Percentiles rank a stretch among this genome's conserved stretches.
These are phyloP conservation scores for Tephrocybe sp. DNA, from an alignment of 768 basidiomycete genomes.

Conservation along the genomic window DNA sequence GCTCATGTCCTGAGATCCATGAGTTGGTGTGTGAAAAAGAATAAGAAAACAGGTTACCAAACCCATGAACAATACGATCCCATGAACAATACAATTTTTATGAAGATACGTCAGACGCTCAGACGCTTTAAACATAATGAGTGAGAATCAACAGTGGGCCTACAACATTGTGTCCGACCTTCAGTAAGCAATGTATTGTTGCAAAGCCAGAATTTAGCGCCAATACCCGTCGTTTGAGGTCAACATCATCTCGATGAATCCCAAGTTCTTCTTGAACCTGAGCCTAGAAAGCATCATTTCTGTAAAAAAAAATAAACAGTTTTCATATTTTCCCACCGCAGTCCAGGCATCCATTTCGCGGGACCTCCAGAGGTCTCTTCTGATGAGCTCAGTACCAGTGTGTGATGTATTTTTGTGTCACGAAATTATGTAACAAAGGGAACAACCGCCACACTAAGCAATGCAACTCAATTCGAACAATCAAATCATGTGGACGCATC, in stretches of 20 bases:
- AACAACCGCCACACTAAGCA: too few relatives aligned
- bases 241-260: not conserved
- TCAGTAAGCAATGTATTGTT: conserved; percentile 4
- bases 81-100: conserved; percentile 11
- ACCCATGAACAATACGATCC: conserved; percentile 16
- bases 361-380: too few relatives aligned
- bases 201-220: not conserved
- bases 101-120: conserved; percentile 2
- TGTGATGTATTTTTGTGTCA: too few relatives aligned
- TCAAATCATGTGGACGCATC: too few relatives aligned
- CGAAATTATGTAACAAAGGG: too few relatives aligned
- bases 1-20: conserved; percentile 14
- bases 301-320: not conserved
- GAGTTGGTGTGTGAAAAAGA: not conserved
- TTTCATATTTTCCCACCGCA: not conserved
- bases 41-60: not conserved
- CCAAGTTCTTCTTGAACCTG: not conserved
- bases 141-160: not conserved
- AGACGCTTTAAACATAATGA: not conserved
- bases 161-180: not conserved
- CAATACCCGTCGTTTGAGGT: not conserved
- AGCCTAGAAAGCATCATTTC: not conserved
- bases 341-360: not conserved
- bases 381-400: too few relatives aligned
- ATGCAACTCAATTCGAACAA: too few relatives aligned